Conservation (phyloP, 139 green algal species). For the Nannochloris sp. region DNA sequence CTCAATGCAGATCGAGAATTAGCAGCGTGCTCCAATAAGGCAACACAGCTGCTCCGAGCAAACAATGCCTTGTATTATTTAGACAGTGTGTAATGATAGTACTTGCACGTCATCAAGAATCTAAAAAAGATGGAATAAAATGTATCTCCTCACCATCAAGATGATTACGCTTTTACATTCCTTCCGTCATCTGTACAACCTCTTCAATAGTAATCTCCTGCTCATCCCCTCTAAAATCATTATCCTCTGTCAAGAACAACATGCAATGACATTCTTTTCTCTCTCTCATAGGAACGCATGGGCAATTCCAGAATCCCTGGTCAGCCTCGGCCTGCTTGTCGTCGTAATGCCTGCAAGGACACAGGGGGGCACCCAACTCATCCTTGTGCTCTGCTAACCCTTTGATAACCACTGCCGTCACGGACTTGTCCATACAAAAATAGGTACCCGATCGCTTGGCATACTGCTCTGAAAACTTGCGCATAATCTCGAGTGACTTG, state of each 20-base stretch:
- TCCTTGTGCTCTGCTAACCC: conserved; percentile 98
- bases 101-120: neutral
- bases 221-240: conserved; percentile 89
- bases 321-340: conserved; percentile 91
- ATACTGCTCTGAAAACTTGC: conserved; percentile 98
- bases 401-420: conserved; percentile 97
- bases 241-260: conserved; percentile 97
- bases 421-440: conserved; percentile 96
- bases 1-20: conserved; percentile 24
- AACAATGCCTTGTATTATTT: conserved; percentile 7
- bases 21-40: conserved; percentile 15
- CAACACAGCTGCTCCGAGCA: conserved; percentile 18
- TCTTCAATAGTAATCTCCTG: conserved; percentile 53
- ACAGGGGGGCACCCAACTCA: conserved; percentile 87
- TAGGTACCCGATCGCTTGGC: conserved; percentile 83
- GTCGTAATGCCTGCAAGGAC: conserved; percentile 97
- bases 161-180: conserved; percentile 19
- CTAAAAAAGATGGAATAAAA: neutral
- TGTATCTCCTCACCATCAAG: neutral
- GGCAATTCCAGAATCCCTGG: conserved; percentile 99
- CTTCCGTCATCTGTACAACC: conserved; percentile 33
- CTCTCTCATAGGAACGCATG: conserved; percentile 98
- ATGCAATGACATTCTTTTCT: conserved; percentile 99
- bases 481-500: conserved; percentile 86
- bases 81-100: neutral